Evolutionary conservation across 495 filamentous ascomycete species (phyloP).

Genomic region (Trichocladium uniseriatum): DNA sequence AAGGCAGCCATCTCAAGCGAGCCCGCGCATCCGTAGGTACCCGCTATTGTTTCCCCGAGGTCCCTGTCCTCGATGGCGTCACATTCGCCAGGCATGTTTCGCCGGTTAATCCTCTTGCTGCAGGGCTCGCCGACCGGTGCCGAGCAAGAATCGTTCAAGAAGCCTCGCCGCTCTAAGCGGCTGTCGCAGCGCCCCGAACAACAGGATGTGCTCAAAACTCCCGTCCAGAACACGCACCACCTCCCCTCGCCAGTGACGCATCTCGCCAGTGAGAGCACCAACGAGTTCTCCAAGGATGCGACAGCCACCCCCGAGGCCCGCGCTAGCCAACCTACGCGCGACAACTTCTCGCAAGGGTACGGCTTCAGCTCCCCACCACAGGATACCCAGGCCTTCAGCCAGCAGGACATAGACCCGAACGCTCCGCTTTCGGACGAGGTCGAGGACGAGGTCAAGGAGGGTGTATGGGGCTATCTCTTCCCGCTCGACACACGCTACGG

Average conservation of each 20-base stretch:
- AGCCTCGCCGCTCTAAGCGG: constrained; percentile 56
- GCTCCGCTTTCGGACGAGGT: constrained; percentile 70
- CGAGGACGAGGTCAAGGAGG: constrained; percentile 76
- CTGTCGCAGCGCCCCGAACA: constrained; percentile 40
- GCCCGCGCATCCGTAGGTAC: constrained; percentile 33
- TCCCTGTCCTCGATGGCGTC: constrained; percentile 10
- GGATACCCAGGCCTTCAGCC: constrained; percentile 64
- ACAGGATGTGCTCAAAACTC: constrained; percentile 39
- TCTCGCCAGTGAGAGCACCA: constrained; percentile 46
- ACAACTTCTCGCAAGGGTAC: constrained; percentile 38
- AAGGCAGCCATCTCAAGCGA: constrained; percentile 49
- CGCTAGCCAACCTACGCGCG: constrained; percentile 46
- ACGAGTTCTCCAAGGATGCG: constrained; percentile 54
- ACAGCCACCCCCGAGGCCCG: constrained; percentile 62
- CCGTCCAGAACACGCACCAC: constrained; percentile 53
- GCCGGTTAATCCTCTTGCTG: constrained; percentile 22
- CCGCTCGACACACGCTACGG: constrained; percentile 62
- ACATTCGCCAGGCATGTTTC: constrained; percentile 21
- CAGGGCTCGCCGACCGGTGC: constrained; percentile 38
- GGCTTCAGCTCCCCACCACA: constrained; percentile 46
- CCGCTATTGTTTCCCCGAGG: constrained; percentile 6
- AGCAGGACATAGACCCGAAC: constrained; percentile 62
- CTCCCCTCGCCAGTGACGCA: constrained; percentile 80
- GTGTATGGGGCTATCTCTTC: constrained; percentile 92
- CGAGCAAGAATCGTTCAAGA: constrained; percentile 48